Conservation (phyloP, 306 rosid genomes). For the Rosa rugosa region DNA sequence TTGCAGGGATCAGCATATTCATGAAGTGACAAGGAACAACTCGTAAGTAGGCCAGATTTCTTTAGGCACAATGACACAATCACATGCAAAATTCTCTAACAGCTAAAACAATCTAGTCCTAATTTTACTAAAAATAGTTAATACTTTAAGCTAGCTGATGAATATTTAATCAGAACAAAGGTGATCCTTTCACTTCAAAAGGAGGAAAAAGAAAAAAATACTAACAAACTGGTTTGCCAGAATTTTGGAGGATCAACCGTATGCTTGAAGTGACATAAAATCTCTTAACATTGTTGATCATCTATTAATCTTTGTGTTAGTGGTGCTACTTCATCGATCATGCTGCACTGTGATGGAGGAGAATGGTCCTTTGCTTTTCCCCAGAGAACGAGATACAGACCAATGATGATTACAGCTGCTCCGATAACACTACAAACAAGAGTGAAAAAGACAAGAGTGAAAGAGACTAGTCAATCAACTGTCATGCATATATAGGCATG, state of each 20-base stretch:
- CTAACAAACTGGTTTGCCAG: not conserved
- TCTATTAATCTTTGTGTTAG: not conserved
- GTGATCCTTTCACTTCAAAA: not conserved
- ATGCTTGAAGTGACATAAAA: not conserved
- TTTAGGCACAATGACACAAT: not conserved
- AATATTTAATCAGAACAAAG: not conserved
- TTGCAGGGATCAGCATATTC: no score
- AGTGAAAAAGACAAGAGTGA: not conserved
- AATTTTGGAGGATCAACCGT: not conserved
- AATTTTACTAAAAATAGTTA: not conserved
- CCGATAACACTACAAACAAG: conserved; percentile 27
- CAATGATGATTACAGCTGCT: conserved; percentile 31
- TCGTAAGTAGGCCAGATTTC: no score
- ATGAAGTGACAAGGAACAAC: no score
- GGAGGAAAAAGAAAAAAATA: not conserved
- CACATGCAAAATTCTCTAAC: not conserved
- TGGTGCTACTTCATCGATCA: not conserved
- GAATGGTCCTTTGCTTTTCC: conserved; percentile 33
- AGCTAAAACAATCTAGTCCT: not conserved
- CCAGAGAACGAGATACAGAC: conserved; percentile 41
- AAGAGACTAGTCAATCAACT: not conserved
- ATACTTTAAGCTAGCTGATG: not conserved
- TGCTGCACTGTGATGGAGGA: conserved; percentile 3
- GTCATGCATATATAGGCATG: not conserved
- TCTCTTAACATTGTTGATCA: not conserved